Percentiles rank a stretch among this genome's conserved stretches.
Conservation (phyloP, 169 alveolate genomes). For the Plasmodium knowlesi region DNA sequence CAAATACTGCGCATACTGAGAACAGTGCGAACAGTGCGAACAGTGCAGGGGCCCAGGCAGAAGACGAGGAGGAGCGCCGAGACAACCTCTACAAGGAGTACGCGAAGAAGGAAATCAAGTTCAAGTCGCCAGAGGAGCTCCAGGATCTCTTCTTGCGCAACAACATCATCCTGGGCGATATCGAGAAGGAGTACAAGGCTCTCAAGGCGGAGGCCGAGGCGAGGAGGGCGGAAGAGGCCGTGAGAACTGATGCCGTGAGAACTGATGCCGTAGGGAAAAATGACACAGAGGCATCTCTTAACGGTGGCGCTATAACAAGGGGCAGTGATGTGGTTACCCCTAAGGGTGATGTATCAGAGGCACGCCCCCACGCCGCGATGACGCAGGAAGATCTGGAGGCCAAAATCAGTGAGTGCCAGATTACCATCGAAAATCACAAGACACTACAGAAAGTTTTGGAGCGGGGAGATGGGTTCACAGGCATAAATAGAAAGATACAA, state of each 20-base stretch:
- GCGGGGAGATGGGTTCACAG: constrained; percentile 95
- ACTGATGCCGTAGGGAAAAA: background rate
- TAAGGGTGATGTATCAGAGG: background rate
- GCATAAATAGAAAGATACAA: constrained; percentile 95
- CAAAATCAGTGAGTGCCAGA: constrained; percentile 56
- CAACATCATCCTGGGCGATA: constrained; percentile 78
- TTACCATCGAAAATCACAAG: constrained; percentile 80
- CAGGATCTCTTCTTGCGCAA: constrained; percentile 79
- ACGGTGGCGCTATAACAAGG: background rate
- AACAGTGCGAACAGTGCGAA: no score
- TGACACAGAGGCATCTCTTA: background rate
- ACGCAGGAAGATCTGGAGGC: constrained; percentile 53
- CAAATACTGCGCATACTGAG: background rate
- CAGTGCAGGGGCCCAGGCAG: background rate
- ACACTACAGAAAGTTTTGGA: constrained; percentile 90
- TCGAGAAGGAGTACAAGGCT: constrained; percentile 64
- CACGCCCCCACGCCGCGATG: background rate
- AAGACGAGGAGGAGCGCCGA: constrained; percentile 22
- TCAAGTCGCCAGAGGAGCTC: constrained; percentile 95
- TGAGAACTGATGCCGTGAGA: background rate
- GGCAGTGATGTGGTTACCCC: no score
- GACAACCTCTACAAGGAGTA: constrained; percentile 25
- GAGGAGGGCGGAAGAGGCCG: background rate
- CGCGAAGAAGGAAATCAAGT: constrained; percentile 88
- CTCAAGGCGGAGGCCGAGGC: background rate